Base-by-base conservation (phyloP, 228 moss, liverwort and hornwort species). In the Sphagnum magellanicum region DNA sequence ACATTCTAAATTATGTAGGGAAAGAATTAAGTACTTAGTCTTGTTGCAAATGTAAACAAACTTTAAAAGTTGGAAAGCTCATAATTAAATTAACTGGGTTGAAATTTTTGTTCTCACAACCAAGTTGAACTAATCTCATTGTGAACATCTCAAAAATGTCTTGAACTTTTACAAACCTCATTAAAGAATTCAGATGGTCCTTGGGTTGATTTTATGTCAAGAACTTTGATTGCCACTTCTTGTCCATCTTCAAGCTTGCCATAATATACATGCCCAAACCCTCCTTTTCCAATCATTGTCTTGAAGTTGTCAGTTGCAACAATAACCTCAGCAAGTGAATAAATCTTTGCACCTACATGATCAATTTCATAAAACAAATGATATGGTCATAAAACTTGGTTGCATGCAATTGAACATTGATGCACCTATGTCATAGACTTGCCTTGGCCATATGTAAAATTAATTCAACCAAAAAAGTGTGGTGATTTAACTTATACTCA, bases 211-310 rank as follows among this genome's bases (percentile, higher is more conserved):
- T 55, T 15, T 4, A 11, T 48, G 52, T 70, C 69, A 17, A 77
- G 66, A 3, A 77, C 79, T 64, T 83, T 83, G 14, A 79, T 77
- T 5, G 79, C 83, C 62, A 79, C 76, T 69, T 83, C 83, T 74
- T 46, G 14, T 69, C 79, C 79, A 64, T 77, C 69, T 6, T 53
- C 16, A 55, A 83, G 69, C 17, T 9, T 70, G 50, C 83, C 83
- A 58, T 76, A 16, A 65, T 74, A 77, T 10, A 83, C 74, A 32
- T 76, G 66, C 51, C 79, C 83, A 16, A 79, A 83, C 3, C 77
- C 76, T 66, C 79, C 74, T 63, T 50, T 69, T 16, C 76, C 79
- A 55, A 79, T 71, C 64, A 71, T 65, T 5, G 2, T 65, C 7
- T 15, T 63, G 71, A 79, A 79, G 48, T 76, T 79, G 48, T 74